Evolutionary conservation across 1,284 basidiomycete species (phyloP).

Genomic region (Salmacisia buchloeana): DNA sequence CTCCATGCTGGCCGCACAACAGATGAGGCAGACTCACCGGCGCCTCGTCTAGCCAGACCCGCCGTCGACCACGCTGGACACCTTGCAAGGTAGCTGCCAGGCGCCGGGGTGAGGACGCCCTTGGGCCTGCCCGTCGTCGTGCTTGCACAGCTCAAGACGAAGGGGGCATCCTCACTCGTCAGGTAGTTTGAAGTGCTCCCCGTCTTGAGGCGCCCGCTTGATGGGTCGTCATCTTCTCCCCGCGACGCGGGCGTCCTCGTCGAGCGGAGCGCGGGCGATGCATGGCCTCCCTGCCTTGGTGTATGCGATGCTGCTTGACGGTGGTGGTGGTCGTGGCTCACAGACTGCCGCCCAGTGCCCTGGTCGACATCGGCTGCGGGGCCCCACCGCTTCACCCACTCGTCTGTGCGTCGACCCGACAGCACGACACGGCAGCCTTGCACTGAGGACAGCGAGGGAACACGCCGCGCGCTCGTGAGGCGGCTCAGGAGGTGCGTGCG

Average conservation of each 20-base stretch:
- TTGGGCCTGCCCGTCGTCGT: slow-evolving; percentile 66
- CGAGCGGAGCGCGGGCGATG: slow-evolving; percentile 53
- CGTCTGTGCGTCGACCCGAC: too few species aligned
- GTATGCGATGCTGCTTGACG: too few species aligned
- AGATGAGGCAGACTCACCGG: neutral
- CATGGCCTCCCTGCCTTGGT: too few species aligned
- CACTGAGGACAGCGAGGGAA: too few species aligned
- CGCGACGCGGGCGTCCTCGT: slow-evolving; percentile 18
- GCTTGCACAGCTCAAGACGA: slow-evolving; percentile 69
- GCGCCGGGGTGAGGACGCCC: slow-evolving; percentile 66
- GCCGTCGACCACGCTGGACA: slow-evolving; percentile 75
- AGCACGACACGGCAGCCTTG: too few species aligned
- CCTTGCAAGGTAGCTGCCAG: slow-evolving; percentile 76
- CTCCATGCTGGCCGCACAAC: too few species aligned
- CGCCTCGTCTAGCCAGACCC: slow-evolving; percentile 58
- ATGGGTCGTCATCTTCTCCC: neutral
- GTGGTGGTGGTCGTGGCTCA: too few species aligned
- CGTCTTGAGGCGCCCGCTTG: slow-evolving; percentile 56
- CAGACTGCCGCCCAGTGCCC: too few species aligned
- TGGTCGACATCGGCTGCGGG: too few species aligned
- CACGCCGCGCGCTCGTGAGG: too few species aligned
- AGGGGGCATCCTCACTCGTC: slow-evolving; percentile 65
- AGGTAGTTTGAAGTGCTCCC: slow-evolving; percentile 67
- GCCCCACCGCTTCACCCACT: too few species aligned
- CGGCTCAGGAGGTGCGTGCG: too few species aligned